A percentile compares a stretch with the other conserved stretches of the same genome.
Conservation (phyloP, 768 basidiomycete species). For the Calvatia gigantea region DNA sequence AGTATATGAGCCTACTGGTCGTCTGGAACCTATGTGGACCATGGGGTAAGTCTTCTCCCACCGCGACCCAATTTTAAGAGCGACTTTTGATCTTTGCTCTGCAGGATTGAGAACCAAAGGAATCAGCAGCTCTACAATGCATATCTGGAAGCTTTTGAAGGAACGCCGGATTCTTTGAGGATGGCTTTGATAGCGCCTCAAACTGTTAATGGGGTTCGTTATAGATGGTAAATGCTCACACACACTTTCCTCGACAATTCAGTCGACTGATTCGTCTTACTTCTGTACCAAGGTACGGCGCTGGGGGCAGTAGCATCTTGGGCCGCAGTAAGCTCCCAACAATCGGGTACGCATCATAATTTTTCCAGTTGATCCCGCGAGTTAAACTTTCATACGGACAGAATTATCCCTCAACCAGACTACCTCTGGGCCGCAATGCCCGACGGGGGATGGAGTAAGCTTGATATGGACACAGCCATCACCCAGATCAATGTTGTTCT, state of each 20-base stretch:
- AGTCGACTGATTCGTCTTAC: neutral
- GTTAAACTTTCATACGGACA: neutral
- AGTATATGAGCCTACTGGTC: slow-evolving; percentile 23
- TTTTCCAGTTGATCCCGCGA: no score
- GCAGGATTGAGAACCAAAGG: slow-evolving; percentile 21
- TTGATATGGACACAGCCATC: slow-evolving; percentile 22
- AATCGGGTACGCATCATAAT: slow-evolving; percentile 19
- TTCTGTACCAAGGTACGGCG: slow-evolving; percentile 22
- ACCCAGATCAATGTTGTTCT: slow-evolving; percentile 27
- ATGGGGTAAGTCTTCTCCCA: slow-evolving; percentile 22
- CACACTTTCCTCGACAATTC: neutral
- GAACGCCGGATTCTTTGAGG: slow-evolving; percentile 21
- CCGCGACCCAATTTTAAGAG: no score
- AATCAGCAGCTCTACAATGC: slow-evolving; percentile 21
- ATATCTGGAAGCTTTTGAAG: slow-evolving; percentile 25
- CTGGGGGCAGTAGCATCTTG: slow-evolving; percentile 25
- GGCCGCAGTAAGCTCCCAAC: slow-evolving; percentile 25
- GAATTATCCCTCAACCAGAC: slow-evolving; percentile 29
- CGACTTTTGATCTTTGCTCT: neutral
- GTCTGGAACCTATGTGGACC: slow-evolving; percentile 29
- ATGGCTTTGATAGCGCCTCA: slow-evolving; percentile 28
- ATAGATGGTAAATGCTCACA: slow-evolving; percentile 17
- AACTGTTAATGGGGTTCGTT: slow-evolving; percentile 16
- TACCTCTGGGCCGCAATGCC: slow-evolving; percentile 26
- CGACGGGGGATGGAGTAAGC: slow-evolving; percentile 28